These are phyloP conservation scores for sorghum (Sorghum bicolor) DNA, from an alignment of 176 grass and related monocot species.

Conservation along the genomic window DNA sequence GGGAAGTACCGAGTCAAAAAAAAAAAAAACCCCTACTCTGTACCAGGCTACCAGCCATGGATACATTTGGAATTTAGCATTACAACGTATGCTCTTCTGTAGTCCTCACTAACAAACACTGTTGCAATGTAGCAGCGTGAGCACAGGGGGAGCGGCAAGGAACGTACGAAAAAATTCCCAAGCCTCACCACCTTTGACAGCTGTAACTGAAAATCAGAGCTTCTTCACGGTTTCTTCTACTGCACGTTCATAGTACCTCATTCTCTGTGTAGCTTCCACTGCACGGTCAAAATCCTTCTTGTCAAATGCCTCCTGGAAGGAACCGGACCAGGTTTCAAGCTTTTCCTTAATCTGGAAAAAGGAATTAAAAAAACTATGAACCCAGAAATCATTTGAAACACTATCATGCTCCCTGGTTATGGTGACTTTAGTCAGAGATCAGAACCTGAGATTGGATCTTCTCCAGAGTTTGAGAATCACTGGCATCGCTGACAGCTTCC, in stretches of 20 bases:
- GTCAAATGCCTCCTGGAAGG: constrained; percentile 61
- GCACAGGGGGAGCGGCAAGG: not conserved
- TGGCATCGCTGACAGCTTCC: constrained; percentile 73
- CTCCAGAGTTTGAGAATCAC: constrained; percentile 54
- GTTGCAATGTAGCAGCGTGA: not conserved
- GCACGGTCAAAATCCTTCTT: constrained; percentile 53
- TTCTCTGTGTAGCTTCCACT: constrained; percentile 65
- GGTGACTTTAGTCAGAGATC: not conserved
- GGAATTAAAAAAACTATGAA: not conserved
- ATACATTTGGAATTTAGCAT: not conserved
- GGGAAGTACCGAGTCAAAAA: not conserved
- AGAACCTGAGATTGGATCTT: constrained; percentile 72
- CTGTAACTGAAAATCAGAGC: constrained; percentile 31
- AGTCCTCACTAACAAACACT: not conserved
- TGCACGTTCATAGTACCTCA: constrained; percentile 85
- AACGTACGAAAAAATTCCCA: not conserved
- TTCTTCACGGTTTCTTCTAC: constrained; percentile 87
- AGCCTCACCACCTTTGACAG: not conserved
- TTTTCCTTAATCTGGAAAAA: constrained; percentile 53
- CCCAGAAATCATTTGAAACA: not conserved
- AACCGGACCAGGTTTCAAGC: constrained; percentile 48
- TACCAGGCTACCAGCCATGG: not conserved
- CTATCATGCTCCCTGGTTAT: not conserved
- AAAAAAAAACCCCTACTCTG: not conserved
- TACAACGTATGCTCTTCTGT: not conserved